A percentile compares a stretch with the other conserved stretches of the same genome.
phyloP scores from a whole-genome alignment of 164 flowering plant genomes.

The Houttuynia cordata region DNA sequence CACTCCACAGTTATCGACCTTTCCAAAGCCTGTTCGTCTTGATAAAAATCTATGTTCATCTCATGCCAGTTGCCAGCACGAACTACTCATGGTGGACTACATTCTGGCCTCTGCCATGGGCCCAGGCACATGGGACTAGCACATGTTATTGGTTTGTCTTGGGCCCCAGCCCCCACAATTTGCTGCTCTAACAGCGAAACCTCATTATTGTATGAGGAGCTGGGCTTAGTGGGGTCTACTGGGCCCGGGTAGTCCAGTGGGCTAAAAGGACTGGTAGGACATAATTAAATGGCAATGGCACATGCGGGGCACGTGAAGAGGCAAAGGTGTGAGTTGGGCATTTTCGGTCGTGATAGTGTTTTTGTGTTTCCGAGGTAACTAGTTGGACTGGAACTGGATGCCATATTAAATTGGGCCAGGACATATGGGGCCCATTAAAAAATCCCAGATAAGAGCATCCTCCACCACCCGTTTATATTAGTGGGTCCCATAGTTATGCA shows the following conservation, averaged over 20 bases:
- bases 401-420: neutral
- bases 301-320: conserved; percentile 2
- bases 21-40: too few relatives aligned
- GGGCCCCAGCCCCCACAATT: neutral
- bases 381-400: neutral
- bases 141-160: neutral
- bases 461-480: too few relatives aligned
- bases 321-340: neutral
- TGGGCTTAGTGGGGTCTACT: neutral
- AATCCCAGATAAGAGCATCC: neutral
- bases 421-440: neutral
- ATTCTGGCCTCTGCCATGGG: neutral
- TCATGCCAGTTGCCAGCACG: too few relatives aligned
- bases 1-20: neutral
- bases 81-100: neutral
- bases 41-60: too few relatives aligned
- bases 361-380: conserved; percentile 1
- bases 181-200: neutral
- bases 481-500: too few relatives aligned
- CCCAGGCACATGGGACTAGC: neutral
- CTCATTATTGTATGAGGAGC: neutral
- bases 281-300: neutral
- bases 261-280: neutral
- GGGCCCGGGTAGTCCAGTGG: neutral
- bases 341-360: too few relatives aligned